A percentile compares a stretch with the other conserved stretches of the same genome.
Conservation (phyloP, 2,329 filamentous ascomycete species). For the Mycogone perniciosa region DNA sequence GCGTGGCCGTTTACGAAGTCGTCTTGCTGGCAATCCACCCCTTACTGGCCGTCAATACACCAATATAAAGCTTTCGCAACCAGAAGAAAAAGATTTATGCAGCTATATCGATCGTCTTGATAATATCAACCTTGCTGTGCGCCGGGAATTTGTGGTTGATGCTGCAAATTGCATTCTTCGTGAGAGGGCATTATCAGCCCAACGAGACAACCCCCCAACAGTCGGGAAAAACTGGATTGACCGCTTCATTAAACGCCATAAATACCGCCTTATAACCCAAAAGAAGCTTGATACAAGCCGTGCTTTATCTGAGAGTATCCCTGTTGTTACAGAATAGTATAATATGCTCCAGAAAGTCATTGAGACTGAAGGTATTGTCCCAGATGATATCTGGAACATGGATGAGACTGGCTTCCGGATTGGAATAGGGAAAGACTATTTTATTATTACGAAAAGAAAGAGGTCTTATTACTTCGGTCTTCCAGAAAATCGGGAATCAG, state of each 20-base stretch:
- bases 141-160: slow-evolving; percentile 8
- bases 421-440: slow-evolving; percentile 9
- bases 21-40: too few relatives aligned
- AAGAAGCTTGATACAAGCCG: slow-evolving; percentile 10
- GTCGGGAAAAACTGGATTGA: slow-evolving; percentile 7
- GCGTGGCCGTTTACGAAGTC: too few relatives aligned
- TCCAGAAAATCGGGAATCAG: slow-evolving; percentile 3
- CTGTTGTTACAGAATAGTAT: too few relatives aligned
- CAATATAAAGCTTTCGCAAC: too few relatives aligned
- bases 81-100: slow-evolving; percentile 10
- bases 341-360: slow-evolving; percentile 8
- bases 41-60: too few relatives aligned
- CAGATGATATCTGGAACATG: slow-evolving; percentile 12
- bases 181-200: background rate
- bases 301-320: too few relatives aligned
- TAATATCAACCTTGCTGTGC: slow-evolving; percentile 6
- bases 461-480: slow-evolving; percentile 3
- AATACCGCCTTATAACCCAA: background rate
- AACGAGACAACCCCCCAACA: background rate
- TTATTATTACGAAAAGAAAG: slow-evolving; percentile 8
- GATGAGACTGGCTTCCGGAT: slow-evolving; percentile 18
- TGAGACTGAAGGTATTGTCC: slow-evolving; percentile 1
- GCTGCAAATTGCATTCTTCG: slow-evolving; percentile 10
- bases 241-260: slow-evolving; percentile 9
- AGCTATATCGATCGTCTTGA: slow-evolving; percentile 8